A percentile compares a stretch with the other conserved stretches of the same genome.
Evolutionary conservation across 2,329 filamentous ascomycete species (phyloP).

Genomic region (Aureobasidium vineae): DNA sequence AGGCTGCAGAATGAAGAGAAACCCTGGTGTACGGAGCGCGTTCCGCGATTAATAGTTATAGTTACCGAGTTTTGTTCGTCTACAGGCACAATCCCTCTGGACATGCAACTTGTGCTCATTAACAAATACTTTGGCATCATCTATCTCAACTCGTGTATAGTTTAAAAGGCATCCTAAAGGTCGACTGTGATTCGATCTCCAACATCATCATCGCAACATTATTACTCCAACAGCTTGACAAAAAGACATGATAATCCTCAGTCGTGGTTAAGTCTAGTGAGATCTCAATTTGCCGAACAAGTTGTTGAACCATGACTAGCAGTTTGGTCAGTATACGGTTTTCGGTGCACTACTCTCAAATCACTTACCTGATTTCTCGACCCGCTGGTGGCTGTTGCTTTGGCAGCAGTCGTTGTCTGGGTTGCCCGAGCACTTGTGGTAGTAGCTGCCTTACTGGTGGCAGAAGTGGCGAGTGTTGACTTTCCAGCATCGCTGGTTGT

Average conservation of each 20-base stretch:
- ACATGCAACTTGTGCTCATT: not conserved
- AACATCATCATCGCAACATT: not conserved
- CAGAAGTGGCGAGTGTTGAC: conserved; percentile 5
- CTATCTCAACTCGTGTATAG: not conserved
- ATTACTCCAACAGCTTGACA: not conserved
- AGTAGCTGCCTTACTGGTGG: conserved; percentile 7
- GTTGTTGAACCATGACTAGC: conserved; percentile 1
- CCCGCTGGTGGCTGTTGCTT: conserved; percentile 5
- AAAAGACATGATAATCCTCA: not conserved
- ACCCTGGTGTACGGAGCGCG: not conserved
- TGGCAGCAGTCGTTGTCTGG: conserved; percentile 6
- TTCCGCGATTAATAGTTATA: not conserved
- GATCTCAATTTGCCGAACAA: conserved; percentile 3
- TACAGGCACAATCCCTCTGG: too few species aligned
- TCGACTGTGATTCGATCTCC: not conserved
- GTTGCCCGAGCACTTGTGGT: not conserved
- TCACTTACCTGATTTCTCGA: conserved; percentile 2
- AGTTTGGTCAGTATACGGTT: not conserved
- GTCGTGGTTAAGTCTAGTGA: not conserved
- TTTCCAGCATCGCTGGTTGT: not conserved
- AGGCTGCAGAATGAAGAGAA: not conserved
- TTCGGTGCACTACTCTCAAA: fast-evolving
- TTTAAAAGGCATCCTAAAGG: not conserved
- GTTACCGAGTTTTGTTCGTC: not conserved
- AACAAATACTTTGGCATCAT: conserved; percentile 10